Percentiles rank a stretch among this genome's conserved stretches.
phyloP scores from a whole-genome alignment of 2,329 filamentous ascomycete species.

The Nannizziopsis arthrosporioides region DNA sequence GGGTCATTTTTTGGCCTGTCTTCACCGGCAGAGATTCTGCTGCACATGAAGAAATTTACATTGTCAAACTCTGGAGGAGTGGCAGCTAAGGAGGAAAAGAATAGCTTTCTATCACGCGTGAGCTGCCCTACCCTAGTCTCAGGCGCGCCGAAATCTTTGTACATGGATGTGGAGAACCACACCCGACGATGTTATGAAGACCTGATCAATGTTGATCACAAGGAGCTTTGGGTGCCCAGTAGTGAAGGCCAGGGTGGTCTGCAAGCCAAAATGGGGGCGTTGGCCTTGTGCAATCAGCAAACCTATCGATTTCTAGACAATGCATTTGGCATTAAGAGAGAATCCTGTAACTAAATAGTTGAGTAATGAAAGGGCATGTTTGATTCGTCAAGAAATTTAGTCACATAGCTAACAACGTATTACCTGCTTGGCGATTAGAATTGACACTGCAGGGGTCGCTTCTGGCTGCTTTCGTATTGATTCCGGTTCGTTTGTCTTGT shows the following conservation, averaged over 20 bases:
- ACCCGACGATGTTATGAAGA: not conserved
- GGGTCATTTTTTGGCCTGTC: no score
- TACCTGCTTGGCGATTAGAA: no score
- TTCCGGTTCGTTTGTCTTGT: no score
- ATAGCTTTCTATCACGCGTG: not conserved
- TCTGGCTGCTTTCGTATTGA: no score
- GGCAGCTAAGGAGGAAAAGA: not conserved
- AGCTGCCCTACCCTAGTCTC: conserved; percentile 1
- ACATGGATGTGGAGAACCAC: not conserved
- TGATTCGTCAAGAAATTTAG: no score
- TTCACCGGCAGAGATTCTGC: no score
- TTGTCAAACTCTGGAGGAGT: not conserved
- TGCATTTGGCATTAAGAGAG: not conserved
- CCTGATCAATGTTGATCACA: not conserved
- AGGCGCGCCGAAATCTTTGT: conserved; percentile 2
- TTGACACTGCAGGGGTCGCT: no score
- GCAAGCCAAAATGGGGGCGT: conserved; percentile 5
- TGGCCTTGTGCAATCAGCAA: not conserved
- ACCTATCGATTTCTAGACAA: conserved; percentile 7
- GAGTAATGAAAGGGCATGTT: no score
- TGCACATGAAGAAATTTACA: not conserved
- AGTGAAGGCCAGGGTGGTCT: not conserved
- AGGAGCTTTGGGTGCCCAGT: conserved; percentile 5
- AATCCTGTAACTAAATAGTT: not conserved
- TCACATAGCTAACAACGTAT: no score